Percentiles rank a stretch among this genome's conserved stretches.
phyloP scores from a whole-genome alignment of 805 yeast genomes.

The Suhomyces kilbournensis region DNA sequence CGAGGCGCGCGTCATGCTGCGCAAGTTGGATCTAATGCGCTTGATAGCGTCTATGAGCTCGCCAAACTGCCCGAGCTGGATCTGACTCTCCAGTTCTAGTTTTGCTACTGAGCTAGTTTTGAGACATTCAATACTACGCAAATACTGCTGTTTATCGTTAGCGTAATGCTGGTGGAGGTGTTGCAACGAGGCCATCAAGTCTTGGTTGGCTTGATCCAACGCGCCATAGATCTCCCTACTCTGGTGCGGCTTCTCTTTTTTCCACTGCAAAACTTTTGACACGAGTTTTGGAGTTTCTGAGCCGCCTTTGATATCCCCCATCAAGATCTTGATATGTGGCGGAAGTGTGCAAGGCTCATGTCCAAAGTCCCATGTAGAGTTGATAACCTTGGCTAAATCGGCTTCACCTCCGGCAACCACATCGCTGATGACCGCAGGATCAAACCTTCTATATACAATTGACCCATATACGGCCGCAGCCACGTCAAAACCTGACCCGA shows the following conservation, averaged over 20 bases:
- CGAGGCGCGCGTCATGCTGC: conserved; percentile 57
- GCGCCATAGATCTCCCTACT: conserved; percentile 51
- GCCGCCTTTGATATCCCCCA: conserved; percentile 94
- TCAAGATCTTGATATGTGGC: conserved; percentile 59
- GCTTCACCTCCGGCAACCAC: conserved; percentile 18
- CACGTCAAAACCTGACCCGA: conserved; percentile 97
- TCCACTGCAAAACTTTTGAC: conserved; percentile 71
- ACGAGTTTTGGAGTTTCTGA: conserved; percentile 94
- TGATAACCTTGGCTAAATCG: conserved; percentile 35
- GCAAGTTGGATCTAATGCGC: conserved; percentile 56
- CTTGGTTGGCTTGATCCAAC: conserved; percentile 58
- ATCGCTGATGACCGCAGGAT: conserved; percentile 47
- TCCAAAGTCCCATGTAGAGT: conserved; percentile 60
- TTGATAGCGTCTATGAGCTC: conserved; percentile 39
- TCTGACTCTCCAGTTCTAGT: neutral
- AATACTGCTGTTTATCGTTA: conserved; percentile 35
- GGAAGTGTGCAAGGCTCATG: conserved; percentile 63
- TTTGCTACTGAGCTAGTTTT: neutral
- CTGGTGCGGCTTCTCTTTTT: conserved; percentile 45
- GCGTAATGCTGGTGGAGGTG: conserved; percentile 33
- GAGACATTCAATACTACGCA: conserved; percentile 12
- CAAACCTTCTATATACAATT: conserved; percentile 74
- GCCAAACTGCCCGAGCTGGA: conserved; percentile 2
- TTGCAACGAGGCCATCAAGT: conserved; percentile 49
- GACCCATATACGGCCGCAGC: conserved; percentile 95